Evolutionary conservation across 345 rosid species (phyloP).

Genomic region (Brassica carinata): DNA sequence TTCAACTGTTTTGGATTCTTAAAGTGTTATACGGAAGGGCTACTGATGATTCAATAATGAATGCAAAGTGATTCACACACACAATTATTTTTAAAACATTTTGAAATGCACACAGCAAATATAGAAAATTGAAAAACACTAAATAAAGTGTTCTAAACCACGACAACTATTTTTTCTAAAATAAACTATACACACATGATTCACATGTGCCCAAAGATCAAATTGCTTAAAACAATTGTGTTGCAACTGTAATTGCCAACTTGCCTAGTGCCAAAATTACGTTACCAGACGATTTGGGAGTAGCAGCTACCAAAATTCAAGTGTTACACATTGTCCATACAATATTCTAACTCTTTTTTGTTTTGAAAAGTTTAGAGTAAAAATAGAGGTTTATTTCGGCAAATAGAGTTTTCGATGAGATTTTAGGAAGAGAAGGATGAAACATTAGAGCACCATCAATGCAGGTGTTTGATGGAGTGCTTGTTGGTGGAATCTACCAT

Average conservation of each 20-base stretch:
- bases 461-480: no score
- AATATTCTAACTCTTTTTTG: neutral
- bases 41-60: neutral
- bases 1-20: neutral
- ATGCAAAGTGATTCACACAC: neutral
- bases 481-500: no score
- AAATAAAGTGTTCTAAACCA: neutral
- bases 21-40: neutral
- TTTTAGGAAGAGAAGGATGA: neutral
- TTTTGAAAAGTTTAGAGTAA: neutral
- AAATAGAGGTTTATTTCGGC: neutral
- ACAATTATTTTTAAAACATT: neutral
- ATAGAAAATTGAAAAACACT: neutral
- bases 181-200: neutral
- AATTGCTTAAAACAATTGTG: neutral
- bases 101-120: neutral
- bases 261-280: neutral
- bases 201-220: conserved; percentile 6
- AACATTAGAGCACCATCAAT: neutral
- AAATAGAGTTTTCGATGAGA: neutral
- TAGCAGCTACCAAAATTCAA: neutral
- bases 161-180: neutral
- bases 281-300: neutral
- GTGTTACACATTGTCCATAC: neutral
- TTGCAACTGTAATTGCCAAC: neutral